phyloP scores from a whole-genome alignment of 2,329 filamentous ascomycete species.

The Akanthomyces muscarius region DNA sequence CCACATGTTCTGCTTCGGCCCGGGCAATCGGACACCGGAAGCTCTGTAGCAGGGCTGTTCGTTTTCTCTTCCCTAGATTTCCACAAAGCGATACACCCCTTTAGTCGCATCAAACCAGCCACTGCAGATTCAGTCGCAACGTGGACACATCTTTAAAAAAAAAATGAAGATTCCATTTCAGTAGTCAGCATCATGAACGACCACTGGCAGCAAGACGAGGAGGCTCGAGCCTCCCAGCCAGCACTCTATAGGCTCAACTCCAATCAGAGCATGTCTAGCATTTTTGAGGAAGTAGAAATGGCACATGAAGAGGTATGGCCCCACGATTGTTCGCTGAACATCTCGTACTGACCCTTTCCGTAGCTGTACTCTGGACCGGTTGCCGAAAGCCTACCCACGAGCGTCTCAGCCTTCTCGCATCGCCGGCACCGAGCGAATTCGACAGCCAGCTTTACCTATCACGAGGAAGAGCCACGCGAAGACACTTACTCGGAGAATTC shows the following conservation, averaged over 20 bases:
- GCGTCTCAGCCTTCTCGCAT: constrained; percentile 86
- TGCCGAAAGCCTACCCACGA: constrained; percentile 93
- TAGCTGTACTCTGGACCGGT: constrained; percentile 85
- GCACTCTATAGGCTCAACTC: constrained; percentile 62
- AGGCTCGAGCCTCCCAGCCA: constrained; percentile 12
- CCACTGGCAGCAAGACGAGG: constrained; percentile 3
- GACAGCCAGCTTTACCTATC: constrained; percentile 84
- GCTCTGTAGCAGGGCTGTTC: background rate
- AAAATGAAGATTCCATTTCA: background rate
- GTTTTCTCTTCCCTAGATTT: background rate
- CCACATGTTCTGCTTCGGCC: background rate
- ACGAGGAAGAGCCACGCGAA: constrained; percentile 64
- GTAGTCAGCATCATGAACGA: constrained; percentile 9
- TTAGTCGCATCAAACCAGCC: background rate
- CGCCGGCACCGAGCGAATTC: constrained; percentile 78
- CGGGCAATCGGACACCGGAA: background rate
- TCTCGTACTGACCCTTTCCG: constrained; percentile 5
- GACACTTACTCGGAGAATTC: constrained; percentile 39
- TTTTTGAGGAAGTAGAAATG: constrained; percentile 98
- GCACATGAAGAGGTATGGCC: constrained; percentile 77
- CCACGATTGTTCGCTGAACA: background rate
- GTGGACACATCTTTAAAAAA: background rate
- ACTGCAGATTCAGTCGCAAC: background rate
- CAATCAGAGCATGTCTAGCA: constrained; percentile 71
- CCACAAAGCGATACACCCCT: background rate